Evolutionary conservation across 2,329 filamentous ascomycete genomes (phyloP), one percentile per base, ranked within the genome.

Genomic region (Lachnellula cervina): DNA sequence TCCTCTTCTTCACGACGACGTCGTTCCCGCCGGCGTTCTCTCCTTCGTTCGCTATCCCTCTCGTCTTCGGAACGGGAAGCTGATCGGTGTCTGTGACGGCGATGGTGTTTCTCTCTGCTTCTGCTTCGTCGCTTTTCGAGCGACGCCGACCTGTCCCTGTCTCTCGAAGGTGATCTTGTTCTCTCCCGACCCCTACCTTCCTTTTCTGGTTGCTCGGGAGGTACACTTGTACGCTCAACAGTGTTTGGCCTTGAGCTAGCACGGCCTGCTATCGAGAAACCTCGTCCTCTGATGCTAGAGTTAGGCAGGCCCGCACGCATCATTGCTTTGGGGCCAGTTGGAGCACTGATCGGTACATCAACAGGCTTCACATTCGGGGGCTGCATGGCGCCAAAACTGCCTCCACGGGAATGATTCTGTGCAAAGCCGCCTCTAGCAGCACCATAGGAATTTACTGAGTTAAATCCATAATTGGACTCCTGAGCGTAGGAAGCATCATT

Each of bases 321-420:
- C 90, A 97, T 96, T 17, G 94, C 94, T 73, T 94, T 92, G 48
- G 94, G 94, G 9, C 92, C 94, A 53, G 88, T 96, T 28, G 94
- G 94, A 28, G 94, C 94, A 74, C 80, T 90, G 73, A 84, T 71
- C 45, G 83, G 83, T 51, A 78, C 74, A 54, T 73, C 71, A 60
- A 69, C 57, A 38, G 65, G 56, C 64, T 69, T 69, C 48, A 69
- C 59, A 62, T 66, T 49, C 54, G 63, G 61, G 40, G 66, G 62
- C 46, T 66, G 66, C 62, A 71, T 66, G 35, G 64, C 60, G 55
- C 70, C 72, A 55, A 74, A 75, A 38, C 74, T 73, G 54, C 72
- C 63, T 64, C 70, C 61, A 59, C 71, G 68, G 56, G 59, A 59
- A 59, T 66, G 59, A 28, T 59, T 58, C 49, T 72, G 71, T 55